Conservation (phyloP, 1,139 yeast genomes). For the Zygotorulaspora mrakii region DNA sequence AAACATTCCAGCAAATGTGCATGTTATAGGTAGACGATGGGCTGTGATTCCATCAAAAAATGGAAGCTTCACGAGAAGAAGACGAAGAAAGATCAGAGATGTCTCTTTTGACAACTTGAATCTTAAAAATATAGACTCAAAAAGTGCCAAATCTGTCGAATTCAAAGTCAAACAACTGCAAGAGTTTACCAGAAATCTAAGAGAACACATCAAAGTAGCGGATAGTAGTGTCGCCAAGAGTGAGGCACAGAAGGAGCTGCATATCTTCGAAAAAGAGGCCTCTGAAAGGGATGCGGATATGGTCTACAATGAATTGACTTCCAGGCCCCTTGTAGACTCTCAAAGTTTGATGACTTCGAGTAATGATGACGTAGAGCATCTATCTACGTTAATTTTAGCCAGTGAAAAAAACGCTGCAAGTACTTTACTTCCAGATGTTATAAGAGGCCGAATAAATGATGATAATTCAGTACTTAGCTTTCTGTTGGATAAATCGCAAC, state of each 20-base stretch:
- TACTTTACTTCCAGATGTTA: conserved; percentile 43
- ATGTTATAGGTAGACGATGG: conserved; percentile 9
- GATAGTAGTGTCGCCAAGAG: conserved; percentile 17
- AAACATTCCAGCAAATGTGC: conserved; percentile 1
- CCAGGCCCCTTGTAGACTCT: neutral
- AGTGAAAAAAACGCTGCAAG: conserved; percentile 16
- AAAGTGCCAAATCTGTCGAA: conserved; percentile 30
- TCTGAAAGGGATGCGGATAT: conserved; percentile 30
- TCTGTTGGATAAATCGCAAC: conserved; percentile 42
- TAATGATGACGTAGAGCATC: conserved; percentile 4
- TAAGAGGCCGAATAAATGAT: conserved; percentile 47
- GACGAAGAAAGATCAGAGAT: conserved; percentile 15
- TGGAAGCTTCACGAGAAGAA: conserved; percentile 9
- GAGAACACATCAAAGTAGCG: conserved; percentile 26
- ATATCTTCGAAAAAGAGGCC: conserved; percentile 19
- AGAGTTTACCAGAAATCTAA: conserved; percentile 38
- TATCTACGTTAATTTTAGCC: conserved; percentile 23
- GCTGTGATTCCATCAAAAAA: conserved; percentile 21
- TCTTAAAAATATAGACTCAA: conserved; percentile 15
- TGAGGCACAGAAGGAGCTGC: conserved; percentile 7
- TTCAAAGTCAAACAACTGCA: conserved; percentile 44
- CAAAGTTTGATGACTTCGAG: conserved; percentile 5
- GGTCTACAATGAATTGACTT: conserved; percentile 3
- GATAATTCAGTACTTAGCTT: conserved; percentile 43
- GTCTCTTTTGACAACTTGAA: conserved; percentile 18